phyloP scores from a whole-genome alignment of 2,329 filamentous ascomycete species.

The Penicillium freii region DNA sequence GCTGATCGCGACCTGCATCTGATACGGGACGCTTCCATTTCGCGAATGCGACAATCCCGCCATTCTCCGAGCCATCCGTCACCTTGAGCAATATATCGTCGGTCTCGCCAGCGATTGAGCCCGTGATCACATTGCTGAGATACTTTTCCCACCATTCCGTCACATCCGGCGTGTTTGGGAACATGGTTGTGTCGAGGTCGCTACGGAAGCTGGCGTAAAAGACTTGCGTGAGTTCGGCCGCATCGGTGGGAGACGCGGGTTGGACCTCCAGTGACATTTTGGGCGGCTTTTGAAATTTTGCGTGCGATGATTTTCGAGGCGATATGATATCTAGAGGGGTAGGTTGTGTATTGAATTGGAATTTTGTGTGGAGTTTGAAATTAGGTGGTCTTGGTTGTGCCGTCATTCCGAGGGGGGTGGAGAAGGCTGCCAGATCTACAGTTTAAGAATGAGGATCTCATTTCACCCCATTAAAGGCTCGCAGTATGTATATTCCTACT shows the following conservation, averaged over 20 bases:
- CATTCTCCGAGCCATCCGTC: conserved; percentile 5
- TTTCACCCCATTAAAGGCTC: not conserved
- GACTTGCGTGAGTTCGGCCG: conserved; percentile 16
- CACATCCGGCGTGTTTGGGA: conserved; percentile 26
- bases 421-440: not conserved
- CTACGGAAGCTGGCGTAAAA: conserved; percentile 28
- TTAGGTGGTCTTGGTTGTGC: not conserved
- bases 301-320: too few species aligned
- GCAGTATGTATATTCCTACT: not conserved
- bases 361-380: not conserved
- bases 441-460: not conserved
- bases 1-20: conserved; percentile 9
- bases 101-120: not conserved
- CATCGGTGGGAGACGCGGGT: conserved; percentile 17
- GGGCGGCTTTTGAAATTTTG: not conserved
- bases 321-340: too few species aligned
- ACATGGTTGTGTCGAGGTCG: conserved; percentile 22
- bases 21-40: conserved; percentile 24
- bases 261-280: conserved; percentile 21
- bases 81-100: conserved; percentile 18
- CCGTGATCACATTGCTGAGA: conserved; percentile 3
- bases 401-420: not conserved
- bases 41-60: conserved; percentile 22
- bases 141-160: conserved; percentile 17
- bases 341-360: not conserved